These are phyloP conservation scores for Suillus plorans DNA, from an alignment of 768 basidiomycete species.

Conservation along the genomic window DNA sequence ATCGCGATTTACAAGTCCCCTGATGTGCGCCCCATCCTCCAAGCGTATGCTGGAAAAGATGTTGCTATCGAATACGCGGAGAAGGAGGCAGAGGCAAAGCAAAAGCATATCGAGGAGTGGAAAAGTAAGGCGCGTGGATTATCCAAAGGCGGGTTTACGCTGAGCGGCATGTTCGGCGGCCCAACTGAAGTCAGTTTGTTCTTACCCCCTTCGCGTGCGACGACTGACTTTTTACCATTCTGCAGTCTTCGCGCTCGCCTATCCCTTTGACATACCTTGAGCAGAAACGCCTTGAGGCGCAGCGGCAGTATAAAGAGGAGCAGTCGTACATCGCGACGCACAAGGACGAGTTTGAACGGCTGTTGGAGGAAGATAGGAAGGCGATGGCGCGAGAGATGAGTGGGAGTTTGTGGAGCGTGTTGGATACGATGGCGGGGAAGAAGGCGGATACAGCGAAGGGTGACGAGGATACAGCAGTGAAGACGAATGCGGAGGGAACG, in stretches of 20 bases:
- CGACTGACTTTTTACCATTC: background rate
- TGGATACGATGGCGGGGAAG: constrained; percentile 24
- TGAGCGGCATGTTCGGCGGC: constrained; percentile 44
- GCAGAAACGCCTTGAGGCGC: constrained; percentile 50
- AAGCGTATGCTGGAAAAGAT: constrained; percentile 84
- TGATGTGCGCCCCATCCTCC: constrained; percentile 86
- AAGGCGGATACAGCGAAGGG: constrained; percentile 15
- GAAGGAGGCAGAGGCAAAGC: constrained; percentile 82
- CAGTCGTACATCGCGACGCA: constrained; percentile 51
- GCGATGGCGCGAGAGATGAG: constrained; percentile 48
- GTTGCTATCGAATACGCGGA: constrained; percentile 88
- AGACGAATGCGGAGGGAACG: background rate
- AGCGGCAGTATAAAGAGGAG: constrained; percentile 51
- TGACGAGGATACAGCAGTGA: background rate
- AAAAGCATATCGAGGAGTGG: constrained; percentile 81
- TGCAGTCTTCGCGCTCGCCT: constrained; percentile 27
- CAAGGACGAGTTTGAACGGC: constrained; percentile 48
- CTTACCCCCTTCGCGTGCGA: background rate
- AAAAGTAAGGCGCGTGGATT: constrained; percentile 44
- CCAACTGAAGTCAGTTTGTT: constrained; percentile 27
- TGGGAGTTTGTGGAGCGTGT: constrained; percentile 37
- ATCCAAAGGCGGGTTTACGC: constrained; percentile 40
- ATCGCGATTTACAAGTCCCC: constrained; percentile 87
- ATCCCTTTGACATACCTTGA: constrained; percentile 53
- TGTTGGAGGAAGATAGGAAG: constrained; percentile 53